phyloP scores from a whole-genome alignment of 208 protist species.

The Trypanosoma melophagium region DNA sequence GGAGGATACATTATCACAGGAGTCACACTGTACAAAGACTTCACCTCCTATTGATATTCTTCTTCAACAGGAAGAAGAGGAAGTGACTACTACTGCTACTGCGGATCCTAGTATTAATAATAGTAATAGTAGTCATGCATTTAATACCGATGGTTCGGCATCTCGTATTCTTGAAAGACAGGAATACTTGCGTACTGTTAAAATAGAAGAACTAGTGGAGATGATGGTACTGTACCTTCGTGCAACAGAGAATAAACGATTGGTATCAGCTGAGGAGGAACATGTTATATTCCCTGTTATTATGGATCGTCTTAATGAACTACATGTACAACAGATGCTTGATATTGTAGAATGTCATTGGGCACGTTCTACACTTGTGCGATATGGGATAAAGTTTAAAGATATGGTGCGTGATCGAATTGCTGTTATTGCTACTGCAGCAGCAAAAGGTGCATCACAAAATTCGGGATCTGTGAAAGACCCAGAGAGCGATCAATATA shows the following conservation, averaged over 20 bases:
- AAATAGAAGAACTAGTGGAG: constrained; percentile 34
- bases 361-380: constrained; percentile 65
- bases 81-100: neutral
- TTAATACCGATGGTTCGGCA: neutral
- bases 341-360: constrained; percentile 65
- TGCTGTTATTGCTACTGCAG: constrained; percentile 42
- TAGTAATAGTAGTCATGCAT: neutral
- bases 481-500: neutral
- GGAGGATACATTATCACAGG: neutral
- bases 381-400: constrained; percentile 62
- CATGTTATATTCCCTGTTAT: constrained; percentile 72
- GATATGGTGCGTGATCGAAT: constrained; percentile 72
- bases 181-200: constrained; percentile 9
- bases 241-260: constrained; percentile 39
- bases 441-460: constrained; percentile 18
- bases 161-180: constrained; percentile 26
- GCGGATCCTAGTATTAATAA: neutral
- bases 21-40: neutral
- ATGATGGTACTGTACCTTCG: constrained; percentile 45
- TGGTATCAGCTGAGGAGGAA: constrained; percentile 68
- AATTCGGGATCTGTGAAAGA: neutral
- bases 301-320: constrained; percentile 45
- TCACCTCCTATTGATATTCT: too few relatives aligned
- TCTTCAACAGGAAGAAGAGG: too few relatives aligned
- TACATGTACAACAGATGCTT: constrained; percentile 54